Conservation (phyloP, 441 rosid genomes). For the Pelargonium cotyledonis region DNA sequence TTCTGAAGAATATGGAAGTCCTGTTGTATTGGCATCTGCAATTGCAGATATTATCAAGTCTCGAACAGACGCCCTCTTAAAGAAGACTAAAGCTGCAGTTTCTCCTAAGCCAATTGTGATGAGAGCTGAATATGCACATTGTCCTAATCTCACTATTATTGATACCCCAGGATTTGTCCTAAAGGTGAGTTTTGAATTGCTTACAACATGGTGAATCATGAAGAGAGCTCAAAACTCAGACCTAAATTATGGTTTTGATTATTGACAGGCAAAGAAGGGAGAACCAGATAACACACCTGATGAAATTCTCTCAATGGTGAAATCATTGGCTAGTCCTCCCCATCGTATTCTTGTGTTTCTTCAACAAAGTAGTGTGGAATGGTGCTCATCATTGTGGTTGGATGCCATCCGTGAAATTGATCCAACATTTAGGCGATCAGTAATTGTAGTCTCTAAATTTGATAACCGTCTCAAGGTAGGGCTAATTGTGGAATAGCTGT, state of each 20-base stretch:
- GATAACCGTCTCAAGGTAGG: constrained; percentile 91
- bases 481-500: background rate
- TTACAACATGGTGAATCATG: background rate
- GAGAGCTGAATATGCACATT: constrained; percentile 96
- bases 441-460: constrained; percentile 87
- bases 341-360: constrained; percentile 84
- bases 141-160: constrained; percentile 85
- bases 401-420: constrained; percentile 86
- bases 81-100: constrained; percentile 63
- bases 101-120: constrained; percentile 86
- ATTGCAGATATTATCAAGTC: constrained; percentile 73
- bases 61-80: constrained; percentile 59
- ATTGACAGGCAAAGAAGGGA: constrained; percentile 79
- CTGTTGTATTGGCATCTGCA: constrained; percentile 56
- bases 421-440: constrained; percentile 70
- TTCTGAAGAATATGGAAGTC: constrained; percentile 76
- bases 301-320: constrained; percentile 89
- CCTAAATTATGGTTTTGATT: constrained; percentile 3
- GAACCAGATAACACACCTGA: constrained; percentile 91
- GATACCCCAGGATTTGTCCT: constrained; percentile 97
- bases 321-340: constrained; percentile 86
- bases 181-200: constrained; percentile 36
- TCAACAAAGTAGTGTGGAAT: constrained; percentile 94
- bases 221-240: background rate
- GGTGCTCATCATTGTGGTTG: constrained; percentile 96